Base-by-base conservation (phyloP, 176 grass and related monocot genomes). In the Lolium rigidum region DNA sequence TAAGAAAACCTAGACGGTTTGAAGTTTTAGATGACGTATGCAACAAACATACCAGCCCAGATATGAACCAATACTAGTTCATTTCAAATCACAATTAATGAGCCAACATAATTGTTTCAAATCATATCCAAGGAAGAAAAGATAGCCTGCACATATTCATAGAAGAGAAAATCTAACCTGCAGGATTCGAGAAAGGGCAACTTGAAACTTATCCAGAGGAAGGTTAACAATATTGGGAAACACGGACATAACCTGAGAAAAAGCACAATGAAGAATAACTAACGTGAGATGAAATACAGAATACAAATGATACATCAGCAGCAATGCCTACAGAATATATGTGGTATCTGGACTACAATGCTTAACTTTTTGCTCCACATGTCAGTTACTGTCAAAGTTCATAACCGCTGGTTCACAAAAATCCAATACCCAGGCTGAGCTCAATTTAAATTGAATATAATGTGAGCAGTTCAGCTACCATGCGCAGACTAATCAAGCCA, bases 171-270 rank as follows among this genome's bases (percentile, higher is more conserved):
- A 80, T 77, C 83, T 41, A 94, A 98, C 96, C 93, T 95, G 91
- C 63, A 98, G 88, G 81, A 98, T 88, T 72, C 81, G 83, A 65
- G 93, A 75, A 79, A 98, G 87, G 37, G 90, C 91, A 58, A 70
- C 70, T 92, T 98, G 93, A 83, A 98, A 92, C 85, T 95, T 98
- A 50, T 98, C 93, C 50, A 85, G 73, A 10, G 96, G 90, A 83
- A 94, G 93, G 89, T 92, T 89, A 78, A 98, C 89, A 55, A 95
- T 76, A 83, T 59, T 92, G 54, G 96, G 91, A 63, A 98, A 93
- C 60, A 92, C 51, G 39, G 93, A 88, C 57, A 98, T 65, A 10
- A 98, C 85, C 96, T 95, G 89, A 17, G 58, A 90, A 86, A 79
- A 57, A 81, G 71, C 65, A 52, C 49, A 80, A 89, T 25, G 49